These are phyloP conservation scores for Thuidium tamariscinum DNA, from an alignment of 225 moss, liverwort and hornwort species.

Conservation along the genomic window DNA sequence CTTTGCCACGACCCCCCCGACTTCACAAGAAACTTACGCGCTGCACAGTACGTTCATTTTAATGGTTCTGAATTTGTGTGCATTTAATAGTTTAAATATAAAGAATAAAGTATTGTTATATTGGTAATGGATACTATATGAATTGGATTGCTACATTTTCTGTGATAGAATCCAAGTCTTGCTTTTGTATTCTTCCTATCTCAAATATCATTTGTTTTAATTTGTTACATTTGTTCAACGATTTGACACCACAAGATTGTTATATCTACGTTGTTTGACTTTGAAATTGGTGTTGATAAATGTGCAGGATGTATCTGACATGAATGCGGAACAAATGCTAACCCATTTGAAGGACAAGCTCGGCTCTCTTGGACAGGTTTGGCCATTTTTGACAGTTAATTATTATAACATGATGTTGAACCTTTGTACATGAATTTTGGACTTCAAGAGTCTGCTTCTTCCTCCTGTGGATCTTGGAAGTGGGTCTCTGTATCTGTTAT, in stretches of 20 bases:
- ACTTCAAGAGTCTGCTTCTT: not conserved
- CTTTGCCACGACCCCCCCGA: conserved; percentile 76
- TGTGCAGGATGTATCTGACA: conserved; percentile 43
- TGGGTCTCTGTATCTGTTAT: not conserved
- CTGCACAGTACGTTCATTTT: conserved; percentile 43
- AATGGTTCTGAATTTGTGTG: not conserved
- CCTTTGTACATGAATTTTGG: not conserved
- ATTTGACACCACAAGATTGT: not conserved
- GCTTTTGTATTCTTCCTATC: not conserved
- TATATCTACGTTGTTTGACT: not conserved
- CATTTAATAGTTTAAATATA: not conserved
- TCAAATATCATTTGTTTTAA: not conserved
- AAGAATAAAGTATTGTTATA: not conserved
- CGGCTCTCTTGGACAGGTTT: conserved; percentile 80
- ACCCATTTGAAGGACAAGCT: conserved; percentile 65
- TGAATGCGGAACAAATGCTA: conserved; percentile 69
- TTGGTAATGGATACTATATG: not conserved
- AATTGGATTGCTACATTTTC: not conserved
- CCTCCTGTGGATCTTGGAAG: not conserved
- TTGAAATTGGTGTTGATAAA: not conserved
- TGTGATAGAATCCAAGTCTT: not conserved
- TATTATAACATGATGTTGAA: not conserved
- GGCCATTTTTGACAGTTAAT: not conserved
- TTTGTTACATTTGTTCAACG: not conserved
- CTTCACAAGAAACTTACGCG: conserved; percentile 62